A percentile compares a stretch with the other conserved stretches of the same genome.
phyloP scores from a whole-genome alignment of 352 stramenopile genomes.

The Phytophthora sansomeana region DNA sequence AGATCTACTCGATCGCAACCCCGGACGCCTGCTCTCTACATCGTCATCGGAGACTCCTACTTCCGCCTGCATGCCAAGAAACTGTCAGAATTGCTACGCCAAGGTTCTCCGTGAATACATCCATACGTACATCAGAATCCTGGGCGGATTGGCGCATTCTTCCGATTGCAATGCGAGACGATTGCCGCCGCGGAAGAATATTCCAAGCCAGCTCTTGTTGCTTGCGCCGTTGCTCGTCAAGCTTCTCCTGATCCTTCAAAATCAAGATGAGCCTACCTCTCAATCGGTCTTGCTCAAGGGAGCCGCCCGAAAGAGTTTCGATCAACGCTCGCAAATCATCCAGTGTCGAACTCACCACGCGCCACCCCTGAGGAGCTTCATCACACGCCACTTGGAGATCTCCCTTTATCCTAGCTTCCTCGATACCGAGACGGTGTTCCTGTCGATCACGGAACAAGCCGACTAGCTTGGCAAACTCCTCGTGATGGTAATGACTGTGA shows the following conservation, averaged over 20 bases:
- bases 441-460: slow-evolving; percentile 62
- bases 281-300: slow-evolving; percentile 80
- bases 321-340: slow-evolving; percentile 68
- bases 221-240: slow-evolving; percentile 67
- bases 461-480: slow-evolving; percentile 77
- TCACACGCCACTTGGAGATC: slow-evolving; percentile 41
- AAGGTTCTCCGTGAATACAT: neutral
- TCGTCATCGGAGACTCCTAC: slow-evolving; percentile 36
- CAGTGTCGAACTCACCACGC: slow-evolving; percentile 77
- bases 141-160: slow-evolving; percentile 76
- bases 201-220: slow-evolving; percentile 82
- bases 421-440: slow-evolving; percentile 62
- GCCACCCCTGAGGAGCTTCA: slow-evolving; percentile 67
- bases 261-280: slow-evolving; percentile 80
- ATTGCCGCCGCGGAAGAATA: slow-evolving; percentile 80
- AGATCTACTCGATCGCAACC: slow-evolving; percentile 33
- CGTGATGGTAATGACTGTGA: slow-evolving; percentile 67
- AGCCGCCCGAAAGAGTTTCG: slow-evolving; percentile 61
- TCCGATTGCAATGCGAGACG: slow-evolving; percentile 82
- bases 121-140: slow-evolving; percentile 54
- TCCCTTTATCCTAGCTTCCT: slow-evolving; percentile 58
- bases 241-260: slow-evolving; percentile 79
- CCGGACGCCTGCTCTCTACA: slow-evolving; percentile 24
- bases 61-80: slow-evolving; percentile 28
- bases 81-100: slow-evolving; percentile 1